These are phyloP conservation scores for Neltuma alba DNA, from an alignment of 306 rosid genomes.

Conservation along the genomic window DNA sequence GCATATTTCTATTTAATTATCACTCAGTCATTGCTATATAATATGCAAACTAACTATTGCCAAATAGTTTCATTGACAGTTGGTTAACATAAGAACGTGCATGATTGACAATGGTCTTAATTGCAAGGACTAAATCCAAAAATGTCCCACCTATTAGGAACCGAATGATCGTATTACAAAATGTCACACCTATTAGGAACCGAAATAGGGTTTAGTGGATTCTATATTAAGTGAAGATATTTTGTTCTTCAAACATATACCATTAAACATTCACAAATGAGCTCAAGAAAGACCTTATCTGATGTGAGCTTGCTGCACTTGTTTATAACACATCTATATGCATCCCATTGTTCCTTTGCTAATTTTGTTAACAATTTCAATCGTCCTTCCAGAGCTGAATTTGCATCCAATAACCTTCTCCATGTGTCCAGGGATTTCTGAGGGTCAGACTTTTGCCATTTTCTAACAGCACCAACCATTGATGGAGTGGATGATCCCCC, in stretches of 20 bases:
- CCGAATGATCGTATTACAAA: background rate
- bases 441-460: slow-evolving; percentile 94
- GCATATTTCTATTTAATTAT: slow-evolving; percentile 1
- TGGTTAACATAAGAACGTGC: background rate
- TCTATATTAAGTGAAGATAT: slow-evolving; percentile 3
- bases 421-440: slow-evolving; percentile 72
- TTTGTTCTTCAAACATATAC: slow-evolving; percentile 8
- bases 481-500: slow-evolving; percentile 99
- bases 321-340: slow-evolving; percentile 62
- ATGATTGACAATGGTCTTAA: background rate
- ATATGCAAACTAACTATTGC: background rate
- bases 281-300: slow-evolving; percentile 62
- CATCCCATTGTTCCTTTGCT: slow-evolving; percentile 87
- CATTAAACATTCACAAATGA: slow-evolving; percentile 29
- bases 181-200: background rate
- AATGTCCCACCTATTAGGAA: too few relatives aligned
- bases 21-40: background rate
- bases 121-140: background rate
- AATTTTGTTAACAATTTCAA: slow-evolving; percentile 61
- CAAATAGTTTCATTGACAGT: background rate
- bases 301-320: slow-evolving; percentile 71
- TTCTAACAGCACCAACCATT: slow-evolving; percentile 96
- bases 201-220: background rate
- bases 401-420: slow-evolving; percentile 79
- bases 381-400: slow-evolving; percentile 73